Evolutionary conservation across 2,329 filamentous ascomycete species (phyloP).

Genomic region (Fusarium hainanense): DNA sequence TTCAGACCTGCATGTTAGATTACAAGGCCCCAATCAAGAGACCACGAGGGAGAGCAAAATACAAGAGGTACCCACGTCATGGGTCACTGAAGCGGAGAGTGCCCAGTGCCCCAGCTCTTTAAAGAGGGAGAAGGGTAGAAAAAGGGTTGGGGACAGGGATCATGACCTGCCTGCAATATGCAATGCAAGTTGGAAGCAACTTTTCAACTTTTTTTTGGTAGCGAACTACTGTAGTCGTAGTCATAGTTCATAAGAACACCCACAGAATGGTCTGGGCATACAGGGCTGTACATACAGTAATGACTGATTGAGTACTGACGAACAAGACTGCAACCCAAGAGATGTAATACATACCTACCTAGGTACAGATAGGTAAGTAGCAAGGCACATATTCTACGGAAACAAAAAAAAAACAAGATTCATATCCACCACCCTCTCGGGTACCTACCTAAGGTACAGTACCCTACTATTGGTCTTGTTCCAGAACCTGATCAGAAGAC

Average conservation of each 20-base stretch:
- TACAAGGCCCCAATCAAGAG: slow-evolving; percentile 41
- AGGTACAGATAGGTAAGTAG: too few relatives aligned
- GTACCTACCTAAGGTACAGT: not conserved
- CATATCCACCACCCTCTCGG: not conserved
- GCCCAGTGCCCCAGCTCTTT: not conserved
- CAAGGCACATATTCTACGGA: not conserved
- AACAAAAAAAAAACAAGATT: slow-evolving; percentile 32
- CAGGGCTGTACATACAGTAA: slow-evolving; percentile 3
- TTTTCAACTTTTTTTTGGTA: slow-evolving; percentile 24
- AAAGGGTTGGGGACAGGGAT: slow-evolving; percentile 29
- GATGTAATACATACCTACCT: too few relatives aligned
- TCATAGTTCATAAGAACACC: not conserved
- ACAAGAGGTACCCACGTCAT: slow-evolving; percentile 44
- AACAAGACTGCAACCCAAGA: too few relatives aligned
- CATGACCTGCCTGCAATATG: slow-evolving; percentile 4
- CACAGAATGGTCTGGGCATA: not conserved
- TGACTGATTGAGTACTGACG: not conserved
- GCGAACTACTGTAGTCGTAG: slow-evolving; percentile 1
- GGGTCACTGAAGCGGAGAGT: slow-evolving; percentile 19
- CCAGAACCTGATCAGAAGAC: slow-evolving; percentile 33
- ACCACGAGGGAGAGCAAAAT: slow-evolving; percentile 30
- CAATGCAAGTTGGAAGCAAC: slow-evolving; percentile 6
- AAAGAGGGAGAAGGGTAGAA: not conserved
- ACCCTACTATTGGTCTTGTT: slow-evolving; percentile 5
- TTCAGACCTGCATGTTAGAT: slow-evolving; percentile 39